Evolutionary conservation across 2,329 filamentous ascomycete species (phyloP), one percentile per base, ranked within the genome.

Genomic region (Blastomyces parvus): DNA sequence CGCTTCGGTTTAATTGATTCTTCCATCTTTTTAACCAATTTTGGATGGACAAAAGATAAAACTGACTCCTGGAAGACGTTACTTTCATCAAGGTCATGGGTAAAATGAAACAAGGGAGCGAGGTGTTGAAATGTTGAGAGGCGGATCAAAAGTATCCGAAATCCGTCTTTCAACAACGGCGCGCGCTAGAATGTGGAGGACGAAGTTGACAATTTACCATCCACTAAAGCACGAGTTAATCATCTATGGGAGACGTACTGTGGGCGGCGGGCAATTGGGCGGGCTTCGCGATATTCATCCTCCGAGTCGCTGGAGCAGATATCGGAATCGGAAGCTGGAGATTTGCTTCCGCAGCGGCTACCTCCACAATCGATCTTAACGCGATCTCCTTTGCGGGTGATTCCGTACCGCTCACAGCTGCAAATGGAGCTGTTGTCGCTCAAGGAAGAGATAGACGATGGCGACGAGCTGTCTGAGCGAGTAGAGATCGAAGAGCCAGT

Each of bases 351-450:
- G 79, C 93, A 97, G 75, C 90, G 88, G 66, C 86, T 82, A 70
- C 93, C 93, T 70, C 91, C 91, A 74, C 93, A 97, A 84, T 97
- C 92, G 76, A 97, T 86, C 84, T 93, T 94, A 84, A 97, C 89
- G 72, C 92, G 88, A 77, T 95, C 89, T 74, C 92, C 91, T 77
- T 88, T 87, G 79, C 91, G 89, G 68, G 92, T 97, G 82, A 97
- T 96, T 71, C 92, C 93, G 81, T 94, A 97, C 80, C 92, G 90
- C 78, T 97, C 91, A 80, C 93, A 97, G 68, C 88, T 91, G 86
- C 94, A 97, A 75, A 83, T 84, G 72, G 77, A 77, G 60, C 76
- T 74, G 64, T 79, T 80, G 70, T 86, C 82, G 68, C 84, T 87
- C 79, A 86, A 86, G 72, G 88, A 89, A 61, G 88, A 91, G 61